Conservation (phyloP, 371 early-diverging fungal species). For the Mucor saturninus region DNA sequence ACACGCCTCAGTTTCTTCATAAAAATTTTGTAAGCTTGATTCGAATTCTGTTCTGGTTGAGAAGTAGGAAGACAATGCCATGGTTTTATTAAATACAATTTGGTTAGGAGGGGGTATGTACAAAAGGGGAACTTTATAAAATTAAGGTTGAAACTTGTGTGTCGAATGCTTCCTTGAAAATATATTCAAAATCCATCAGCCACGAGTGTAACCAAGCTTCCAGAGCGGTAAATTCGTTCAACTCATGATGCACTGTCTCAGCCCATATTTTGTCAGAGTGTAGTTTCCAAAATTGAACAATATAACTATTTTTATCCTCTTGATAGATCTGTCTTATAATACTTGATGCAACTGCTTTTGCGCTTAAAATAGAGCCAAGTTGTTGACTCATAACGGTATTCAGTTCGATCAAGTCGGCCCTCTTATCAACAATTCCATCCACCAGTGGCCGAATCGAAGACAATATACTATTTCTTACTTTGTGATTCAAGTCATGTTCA, state of each 20-base stretch:
- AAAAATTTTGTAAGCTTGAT: slow-evolving; percentile 12
- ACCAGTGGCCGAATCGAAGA: slow-evolving; percentile 37
- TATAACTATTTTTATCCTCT: not conserved
- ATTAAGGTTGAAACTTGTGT: not conserved
- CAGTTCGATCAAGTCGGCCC: slow-evolving; percentile 3
- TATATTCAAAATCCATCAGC: slow-evolving; percentile 24
- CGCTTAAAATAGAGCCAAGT: slow-evolving; percentile 29
- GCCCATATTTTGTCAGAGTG: slow-evolving; percentile 4
- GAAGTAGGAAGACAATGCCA: slow-evolving; percentile 6
- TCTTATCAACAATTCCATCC: slow-evolving; percentile 21
- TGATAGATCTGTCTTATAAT: slow-evolving; percentile 24
- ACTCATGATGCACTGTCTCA: slow-evolving; percentile 18
- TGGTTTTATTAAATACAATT: not conserved
- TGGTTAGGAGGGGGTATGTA: not conserved
- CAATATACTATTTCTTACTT: slow-evolving; percentile 27
- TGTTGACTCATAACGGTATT: slow-evolving; percentile 36
- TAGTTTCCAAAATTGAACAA: slow-evolving; percentile 5
- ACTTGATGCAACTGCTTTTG: slow-evolving; percentile 26
- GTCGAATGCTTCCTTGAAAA: slow-evolving; percentile 20
- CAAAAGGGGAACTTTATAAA: not conserved
- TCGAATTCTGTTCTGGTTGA: slow-evolving; percentile 20
- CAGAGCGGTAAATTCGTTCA: slow-evolving; percentile 19
- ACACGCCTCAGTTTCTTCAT: slow-evolving; percentile 12
- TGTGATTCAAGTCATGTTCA: slow-evolving; percentile 28
- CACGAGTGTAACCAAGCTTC: slow-evolving; percentile 27